phyloP scores from a whole-genome alignment of 2,329 filamentous ascomycete genomes.

The Fusarium stilboides region DNA sequence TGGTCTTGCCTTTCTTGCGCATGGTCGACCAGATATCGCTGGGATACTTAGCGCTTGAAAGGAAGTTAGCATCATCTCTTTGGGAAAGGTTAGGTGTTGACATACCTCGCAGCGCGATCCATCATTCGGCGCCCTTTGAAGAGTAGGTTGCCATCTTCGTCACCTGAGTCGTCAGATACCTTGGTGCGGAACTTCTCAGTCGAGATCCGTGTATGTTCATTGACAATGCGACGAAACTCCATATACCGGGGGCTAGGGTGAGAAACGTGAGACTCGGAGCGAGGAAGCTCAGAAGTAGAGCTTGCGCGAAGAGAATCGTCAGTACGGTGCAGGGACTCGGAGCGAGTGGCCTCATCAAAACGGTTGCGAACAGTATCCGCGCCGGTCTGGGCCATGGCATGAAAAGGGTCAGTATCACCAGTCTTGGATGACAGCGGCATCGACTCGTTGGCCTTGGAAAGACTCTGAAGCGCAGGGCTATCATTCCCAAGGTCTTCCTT shows the following conservation, averaged over 20 bases:
- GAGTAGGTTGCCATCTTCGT: constrained; percentile 55
- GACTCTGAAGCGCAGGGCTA: neutral
- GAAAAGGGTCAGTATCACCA: constrained; percentile 39
- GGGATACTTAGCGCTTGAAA: constrained; percentile 57
- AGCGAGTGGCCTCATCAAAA: constrained; percentile 53
- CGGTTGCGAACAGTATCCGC: constrained; percentile 39
- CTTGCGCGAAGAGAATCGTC: constrained; percentile 43
- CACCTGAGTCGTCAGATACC: constrained; percentile 44
- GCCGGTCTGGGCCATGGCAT: constrained; percentile 26
- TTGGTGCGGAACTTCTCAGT: constrained; percentile 25
- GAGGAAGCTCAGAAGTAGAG: constrained; percentile 43
- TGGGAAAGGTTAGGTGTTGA: neutral
- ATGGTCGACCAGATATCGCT: constrained; percentile 66
- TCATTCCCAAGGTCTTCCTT: constrained; percentile 53
- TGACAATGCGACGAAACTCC: constrained; percentile 46
- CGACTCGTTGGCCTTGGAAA: constrained; percentile 7
- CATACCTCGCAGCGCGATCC: constrained; percentile 52
- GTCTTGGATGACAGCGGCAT: constrained; percentile 7
- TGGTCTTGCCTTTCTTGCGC: constrained; percentile 67
- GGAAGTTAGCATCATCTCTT: constrained; percentile 29
- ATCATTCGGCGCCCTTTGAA: constrained; percentile 57
- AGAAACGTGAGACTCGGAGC: constrained; percentile 43
- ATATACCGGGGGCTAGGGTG: constrained; percentile 48
- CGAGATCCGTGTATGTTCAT: constrained; percentile 27
- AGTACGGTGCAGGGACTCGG: constrained; percentile 51